Conservation (phyloP, 73 alveolate genomes). For the Tetrahymena thermophila region DNA sequence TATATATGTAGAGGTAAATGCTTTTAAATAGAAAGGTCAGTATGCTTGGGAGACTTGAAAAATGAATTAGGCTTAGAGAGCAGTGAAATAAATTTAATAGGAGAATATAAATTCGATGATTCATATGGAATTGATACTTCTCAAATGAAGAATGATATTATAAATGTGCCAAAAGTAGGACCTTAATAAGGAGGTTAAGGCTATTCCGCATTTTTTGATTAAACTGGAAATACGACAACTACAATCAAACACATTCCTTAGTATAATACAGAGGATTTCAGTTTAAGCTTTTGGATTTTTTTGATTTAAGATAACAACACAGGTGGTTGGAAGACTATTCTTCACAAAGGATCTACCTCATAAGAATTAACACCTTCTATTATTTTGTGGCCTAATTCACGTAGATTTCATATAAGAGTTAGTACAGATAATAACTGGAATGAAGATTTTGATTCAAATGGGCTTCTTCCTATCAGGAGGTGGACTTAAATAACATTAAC, state of each 20-base stretch:
- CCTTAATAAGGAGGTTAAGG: neutral
- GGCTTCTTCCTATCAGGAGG: neutral
- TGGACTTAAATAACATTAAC: neutral
- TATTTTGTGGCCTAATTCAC: neutral
- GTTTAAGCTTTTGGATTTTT: neutral
- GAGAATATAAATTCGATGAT: neutral
- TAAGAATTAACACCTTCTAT: neutral
- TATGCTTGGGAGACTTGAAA: neutral
- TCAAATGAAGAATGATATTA: neutral
- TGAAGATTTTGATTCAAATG: neutral
- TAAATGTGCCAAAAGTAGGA: neutral
- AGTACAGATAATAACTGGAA: neutral
- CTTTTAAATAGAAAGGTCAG: neutral
- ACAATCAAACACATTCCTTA: neutral
- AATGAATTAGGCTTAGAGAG: neutral
- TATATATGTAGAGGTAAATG: neutral
- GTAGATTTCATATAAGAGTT: neutral
- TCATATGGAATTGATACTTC: neutral
- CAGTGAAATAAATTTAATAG: neutral
- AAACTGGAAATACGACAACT: neutral
- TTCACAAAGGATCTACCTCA: neutral
- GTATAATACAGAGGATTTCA: neutral
- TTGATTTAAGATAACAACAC: neutral
- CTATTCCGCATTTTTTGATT: neutral
- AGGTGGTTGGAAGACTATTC: neutral